Evolutionary conservation across 2,329 filamentous ascomycete species (phyloP).

Genomic region (Cladophialophora exuberans): DNA sequence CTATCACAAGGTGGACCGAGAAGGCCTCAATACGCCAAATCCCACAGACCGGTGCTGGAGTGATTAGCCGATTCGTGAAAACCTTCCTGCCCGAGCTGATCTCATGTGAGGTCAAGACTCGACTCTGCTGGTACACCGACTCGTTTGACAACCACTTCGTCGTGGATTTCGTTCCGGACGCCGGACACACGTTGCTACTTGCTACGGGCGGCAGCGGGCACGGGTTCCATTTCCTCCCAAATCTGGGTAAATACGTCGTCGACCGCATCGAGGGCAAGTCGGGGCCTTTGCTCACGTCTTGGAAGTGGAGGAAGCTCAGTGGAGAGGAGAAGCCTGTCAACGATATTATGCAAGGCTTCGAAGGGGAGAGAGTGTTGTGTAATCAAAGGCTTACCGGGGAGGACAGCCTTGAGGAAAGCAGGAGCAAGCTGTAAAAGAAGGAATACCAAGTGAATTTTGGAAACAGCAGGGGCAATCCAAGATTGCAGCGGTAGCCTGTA

Average conservation of each 20-base stretch:
- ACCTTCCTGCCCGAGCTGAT: conserved; percentile 52
- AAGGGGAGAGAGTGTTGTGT: too few species aligned
- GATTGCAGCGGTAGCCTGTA: too few species aligned
- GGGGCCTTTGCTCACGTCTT: conserved; percentile 32
- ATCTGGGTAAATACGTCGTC: conserved; percentile 59
- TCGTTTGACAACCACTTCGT: conserved; percentile 60
- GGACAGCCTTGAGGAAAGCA: too few species aligned
- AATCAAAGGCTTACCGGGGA: too few species aligned
- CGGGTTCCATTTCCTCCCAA: conserved; percentile 65
- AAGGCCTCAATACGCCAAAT: conserved; percentile 24
- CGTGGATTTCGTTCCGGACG: conserved; percentile 55
- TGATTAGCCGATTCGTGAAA: conserved; percentile 41
- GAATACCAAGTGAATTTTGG: too few species aligned
- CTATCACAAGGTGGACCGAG: conserved; percentile 44
- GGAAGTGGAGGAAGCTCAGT: conserved; percentile 33
- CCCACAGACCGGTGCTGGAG: conserved; percentile 35
- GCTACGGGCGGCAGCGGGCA: conserved; percentile 66
- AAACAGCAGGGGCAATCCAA: too few species aligned
- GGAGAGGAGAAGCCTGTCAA: conserved; percentile 23
- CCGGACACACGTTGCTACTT: conserved; percentile 58
- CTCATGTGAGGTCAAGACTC: conserved; percentile 47
- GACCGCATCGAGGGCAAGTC: conserved; percentile 52
- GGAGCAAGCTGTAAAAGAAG: too few species aligned
- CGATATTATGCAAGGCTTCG: conserved; percentile 34
- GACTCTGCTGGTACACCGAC: conserved; percentile 62